Conservation (phyloP, 345 rosid species). For the Abelmoschus esculentus region DNA sequence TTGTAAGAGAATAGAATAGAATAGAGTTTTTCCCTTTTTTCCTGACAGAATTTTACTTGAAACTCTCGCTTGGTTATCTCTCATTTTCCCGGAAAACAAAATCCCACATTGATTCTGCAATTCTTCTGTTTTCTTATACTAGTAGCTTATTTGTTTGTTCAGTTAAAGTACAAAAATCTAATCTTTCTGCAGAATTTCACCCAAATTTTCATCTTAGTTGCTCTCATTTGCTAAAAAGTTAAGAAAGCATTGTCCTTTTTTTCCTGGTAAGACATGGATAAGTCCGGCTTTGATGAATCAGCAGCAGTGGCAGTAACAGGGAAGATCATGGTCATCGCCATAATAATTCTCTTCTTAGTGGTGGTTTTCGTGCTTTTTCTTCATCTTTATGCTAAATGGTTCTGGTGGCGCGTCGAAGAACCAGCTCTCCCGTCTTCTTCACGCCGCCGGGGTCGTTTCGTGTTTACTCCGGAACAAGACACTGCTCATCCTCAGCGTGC, state of each 20-base stretch:
- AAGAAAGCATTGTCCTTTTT: background rate
- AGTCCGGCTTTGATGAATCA: slow-evolving; percentile 24
- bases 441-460: slow-evolving; percentile 51
- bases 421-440: slow-evolving; percentile 19
- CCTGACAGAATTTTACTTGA: background rate
- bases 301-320: slow-evolving; percentile 50
- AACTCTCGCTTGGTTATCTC: background rate
- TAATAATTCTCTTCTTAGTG: slow-evolving; percentile 58
- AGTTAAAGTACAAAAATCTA: too few species aligned
- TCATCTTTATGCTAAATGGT: slow-evolving; percentile 91
- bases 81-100: background rate
- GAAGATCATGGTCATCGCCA: slow-evolving; percentile 58
- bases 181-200: background rate
- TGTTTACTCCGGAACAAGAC: slow-evolving; percentile 55
- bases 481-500: slow-evolving; percentile 19
- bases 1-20: too few species aligned
- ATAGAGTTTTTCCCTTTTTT: background rate
- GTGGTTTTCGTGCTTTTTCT: slow-evolving; percentile 54
- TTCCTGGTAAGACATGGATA: slow-evolving; percentile 30
- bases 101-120: slow-evolving; percentile 4
- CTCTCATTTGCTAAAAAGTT: slow-evolving; percentile 12
- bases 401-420: slow-evolving; percentile 75
- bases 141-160: too few species aligned
- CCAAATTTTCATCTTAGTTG: background rate
- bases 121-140: background rate